Evolutionary conservation across 1,284 basidiomycete species (phyloP), one percentile per base, ranked within the genome.

Genomic region (Apiotrichum akiyoshidainum): DNA sequence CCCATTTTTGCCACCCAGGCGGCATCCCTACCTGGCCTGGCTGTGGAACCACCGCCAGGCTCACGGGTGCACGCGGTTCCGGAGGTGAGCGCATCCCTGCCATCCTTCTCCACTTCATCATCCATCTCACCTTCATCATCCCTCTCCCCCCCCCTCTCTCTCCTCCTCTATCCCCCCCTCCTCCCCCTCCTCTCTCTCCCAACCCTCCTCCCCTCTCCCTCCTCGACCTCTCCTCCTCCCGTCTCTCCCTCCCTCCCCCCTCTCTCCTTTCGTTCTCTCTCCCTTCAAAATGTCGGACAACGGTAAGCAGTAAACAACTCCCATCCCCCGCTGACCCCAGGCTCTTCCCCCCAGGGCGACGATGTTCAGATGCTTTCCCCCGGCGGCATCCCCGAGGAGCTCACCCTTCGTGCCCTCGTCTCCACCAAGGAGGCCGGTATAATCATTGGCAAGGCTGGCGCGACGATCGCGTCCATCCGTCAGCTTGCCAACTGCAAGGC

Each of bases 401-500:
- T 97, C 70, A 92, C 90, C 66, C 86, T 97, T 57, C 88, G 93
- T 68, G 89, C 93, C 46, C 87, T 97, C 69, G 93, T 97, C 70
- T 90, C 86, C 75, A 94, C 92, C 65, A 96, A 95, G 81, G 93
- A 97, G 79, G 93, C 93, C 56, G 93, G 93, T 70, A 88, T 97
- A 76, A 94, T 96, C 80, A 96, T 97, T 68, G 77, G 95, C 70
- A 97, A 92, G 74, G 92, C 83, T 60, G 95, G 95, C 61, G 90
- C 92, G 82, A 98, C 97, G 74, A 95, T 98, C 71, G 95, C 95
- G 65, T 90, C 93, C 79, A 85, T 99, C 68, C 86, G 95, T 65
- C 90, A 95, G 70, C 86, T 90, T 74, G 96, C 93, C 50, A 92
- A 90, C 68, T 93, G 96, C 80, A 98, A 94, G 82, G 94, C 95